Conservation (phyloP, 1,284 basidiomycete genomes). For the Cutaneotrichosporon sp. region DNA sequence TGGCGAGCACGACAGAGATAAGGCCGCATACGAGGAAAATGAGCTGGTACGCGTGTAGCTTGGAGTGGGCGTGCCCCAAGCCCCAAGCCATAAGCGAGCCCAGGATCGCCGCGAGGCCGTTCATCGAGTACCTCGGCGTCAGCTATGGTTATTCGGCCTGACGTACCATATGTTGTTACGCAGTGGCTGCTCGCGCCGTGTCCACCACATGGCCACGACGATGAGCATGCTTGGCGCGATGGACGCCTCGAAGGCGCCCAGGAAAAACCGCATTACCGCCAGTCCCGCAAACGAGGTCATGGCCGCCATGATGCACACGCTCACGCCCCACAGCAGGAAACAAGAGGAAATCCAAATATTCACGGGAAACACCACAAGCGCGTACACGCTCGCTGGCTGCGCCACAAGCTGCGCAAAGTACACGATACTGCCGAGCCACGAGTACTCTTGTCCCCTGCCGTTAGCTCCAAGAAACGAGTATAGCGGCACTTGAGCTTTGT, state of each 20-base stretch:
- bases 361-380: constrained; percentile 24
- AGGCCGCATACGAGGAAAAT: constrained; percentile 54
- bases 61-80: constrained; percentile 27
- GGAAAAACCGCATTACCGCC: constrained; percentile 25
- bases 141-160: background rate
- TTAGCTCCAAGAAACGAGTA: background rate
- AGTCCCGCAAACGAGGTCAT: constrained; percentile 22
- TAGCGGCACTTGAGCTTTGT: constrained; percentile 3
- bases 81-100: constrained; percentile 37
- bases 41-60: constrained; percentile 39
- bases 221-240: constrained; percentile 20
- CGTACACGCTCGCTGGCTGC: constrained; percentile 23
- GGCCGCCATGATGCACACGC: constrained; percentile 23
- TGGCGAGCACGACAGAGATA: constrained; percentile 23
- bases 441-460: constrained; percentile 16
- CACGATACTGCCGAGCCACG: constrained; percentile 31
- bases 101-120: constrained; percentile 7
- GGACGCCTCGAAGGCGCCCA: constrained; percentile 29
- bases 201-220: constrained; percentile 36
- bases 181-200: constrained; percentile 30
- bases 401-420: constrained; percentile 27
- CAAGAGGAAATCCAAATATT: constrained; percentile 27
- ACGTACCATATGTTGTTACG: constrained; percentile 24
- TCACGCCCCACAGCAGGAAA: constrained; percentile 27
- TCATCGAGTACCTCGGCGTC: constrained; percentile 16